Evolutionary conservation across 371 early-diverging fungal species (phyloP).

Genomic region (Mucor indicus): DNA sequence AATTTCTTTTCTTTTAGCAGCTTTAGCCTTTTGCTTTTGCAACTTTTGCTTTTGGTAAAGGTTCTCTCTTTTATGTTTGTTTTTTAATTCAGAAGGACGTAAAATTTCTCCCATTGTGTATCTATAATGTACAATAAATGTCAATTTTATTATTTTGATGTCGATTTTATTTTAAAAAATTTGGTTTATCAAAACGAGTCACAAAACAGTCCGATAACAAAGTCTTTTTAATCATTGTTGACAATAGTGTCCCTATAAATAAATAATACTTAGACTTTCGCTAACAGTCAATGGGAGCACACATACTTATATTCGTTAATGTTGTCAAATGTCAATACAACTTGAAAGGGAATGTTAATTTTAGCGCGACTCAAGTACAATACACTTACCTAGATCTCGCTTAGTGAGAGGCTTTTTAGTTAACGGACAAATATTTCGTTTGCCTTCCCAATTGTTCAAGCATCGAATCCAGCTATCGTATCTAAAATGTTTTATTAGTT

Average conservation of each 20-base stretch:
- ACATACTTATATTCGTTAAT: constrained; percentile 71
- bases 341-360: constrained; percentile 10
- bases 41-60: constrained; percentile 69
- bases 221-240: no score
- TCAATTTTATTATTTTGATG: no score
- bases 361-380: no score
- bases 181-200: no score
- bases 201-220: no score
- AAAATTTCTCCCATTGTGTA: constrained; percentile 11
- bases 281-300: no score
- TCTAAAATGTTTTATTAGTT: no score
- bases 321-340: constrained; percentile 78
- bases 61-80: constrained; percentile 80
- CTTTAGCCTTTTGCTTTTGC: constrained; percentile 75
- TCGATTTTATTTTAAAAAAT: no score
- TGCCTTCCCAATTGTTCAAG: constrained; percentile 63
- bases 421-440: constrained; percentile 80
- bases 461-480: constrained; percentile 88
- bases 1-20: constrained; percentile 62
- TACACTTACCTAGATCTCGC: constrained; percentile 69
- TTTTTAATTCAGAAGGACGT: constrained; percentile 60
- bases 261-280: no score
- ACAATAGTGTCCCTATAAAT: no score
- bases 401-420: constrained; percentile 85
- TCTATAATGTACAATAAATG: no score